A percentile compares a stretch with the other conserved stretches of the same genome.
phyloP scores from a whole-genome alignment of 495 filamentous ascomycete species.

The Wilcoxina mikolae region DNA sequence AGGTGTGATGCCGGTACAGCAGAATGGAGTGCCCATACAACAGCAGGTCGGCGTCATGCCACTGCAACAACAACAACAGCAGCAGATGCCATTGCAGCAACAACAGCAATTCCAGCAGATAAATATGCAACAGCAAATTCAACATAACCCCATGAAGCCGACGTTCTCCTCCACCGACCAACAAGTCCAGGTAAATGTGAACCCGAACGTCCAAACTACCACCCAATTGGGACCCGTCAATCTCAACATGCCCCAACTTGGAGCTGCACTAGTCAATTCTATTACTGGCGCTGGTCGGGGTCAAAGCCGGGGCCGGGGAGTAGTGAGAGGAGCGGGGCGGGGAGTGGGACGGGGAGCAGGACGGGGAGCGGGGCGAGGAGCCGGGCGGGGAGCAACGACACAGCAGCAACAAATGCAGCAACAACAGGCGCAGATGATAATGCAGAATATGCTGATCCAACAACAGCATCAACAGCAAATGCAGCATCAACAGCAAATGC shows the following conservation, averaged over 20 bases:
- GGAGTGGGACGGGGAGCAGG: neutral
- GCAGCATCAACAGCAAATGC: neutral
- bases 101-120: neutral
- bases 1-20: neutral
- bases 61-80: neutral
- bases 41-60: neutral
- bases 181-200: neutral
- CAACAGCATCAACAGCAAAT: too few relatives aligned
- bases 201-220: neutral
- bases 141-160: neutral
- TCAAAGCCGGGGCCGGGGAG: neutral
- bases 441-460: neutral
- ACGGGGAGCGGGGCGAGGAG: too few relatives aligned
- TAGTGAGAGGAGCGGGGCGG: neutral
- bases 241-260: neutral
- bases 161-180: too few relatives aligned
- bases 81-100: neutral
- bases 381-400: neutral
- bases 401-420: neutral
- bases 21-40: neutral
- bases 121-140: neutral
- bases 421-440: too few relatives aligned
- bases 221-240: neutral
- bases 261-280: neutral
- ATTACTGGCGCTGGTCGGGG: neutral